These are phyloP conservation scores for Acmispon strigosus DNA, from an alignment of 306 rosid species.

Conservation along the genomic window DNA sequence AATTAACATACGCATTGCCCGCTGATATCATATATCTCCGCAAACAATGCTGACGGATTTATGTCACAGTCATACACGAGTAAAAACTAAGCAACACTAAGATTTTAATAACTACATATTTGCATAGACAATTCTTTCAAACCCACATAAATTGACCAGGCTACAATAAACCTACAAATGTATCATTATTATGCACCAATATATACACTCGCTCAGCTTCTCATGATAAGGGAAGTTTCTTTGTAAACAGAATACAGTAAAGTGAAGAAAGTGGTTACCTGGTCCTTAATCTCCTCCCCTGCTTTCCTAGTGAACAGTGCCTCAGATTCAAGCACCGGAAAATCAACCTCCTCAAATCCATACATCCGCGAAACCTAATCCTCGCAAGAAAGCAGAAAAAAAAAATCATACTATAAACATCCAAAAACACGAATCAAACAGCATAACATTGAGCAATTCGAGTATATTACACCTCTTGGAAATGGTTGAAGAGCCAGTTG, in stretches of 20 bases:
- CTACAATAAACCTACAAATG: not conserved
- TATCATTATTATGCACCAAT: not conserved
- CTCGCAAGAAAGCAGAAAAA: not conserved
- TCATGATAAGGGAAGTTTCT: not conserved
- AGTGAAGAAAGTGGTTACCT: slow-evolving; percentile 40
- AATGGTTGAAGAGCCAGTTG: slow-evolving; percentile 81
- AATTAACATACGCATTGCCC: not conserved
- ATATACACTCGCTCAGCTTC: not conserved
- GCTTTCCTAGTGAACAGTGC: slow-evolving; percentile 85
- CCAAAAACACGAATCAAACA: not conserved
- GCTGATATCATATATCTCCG: not conserved
- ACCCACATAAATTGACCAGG: not conserved
- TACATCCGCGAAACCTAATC: slow-evolving; percentile 58
- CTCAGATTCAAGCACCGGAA: slow-evolving; percentile 89
- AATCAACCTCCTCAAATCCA: slow-evolving; percentile 93
- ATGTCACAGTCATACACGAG: not conserved
- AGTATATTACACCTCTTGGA: slow-evolving; percentile 50
- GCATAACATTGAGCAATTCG: not conserved
- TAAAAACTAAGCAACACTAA: not conserved
- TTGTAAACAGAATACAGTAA: not conserved
- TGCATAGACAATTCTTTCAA: not conserved
- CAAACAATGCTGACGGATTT: not conserved
- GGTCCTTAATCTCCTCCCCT: slow-evolving; percentile 94
- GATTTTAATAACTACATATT: not conserved
- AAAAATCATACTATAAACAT: not conserved